Conservation (phyloP, 441 rosid genomes). For the Brassica hybrid region DNA sequence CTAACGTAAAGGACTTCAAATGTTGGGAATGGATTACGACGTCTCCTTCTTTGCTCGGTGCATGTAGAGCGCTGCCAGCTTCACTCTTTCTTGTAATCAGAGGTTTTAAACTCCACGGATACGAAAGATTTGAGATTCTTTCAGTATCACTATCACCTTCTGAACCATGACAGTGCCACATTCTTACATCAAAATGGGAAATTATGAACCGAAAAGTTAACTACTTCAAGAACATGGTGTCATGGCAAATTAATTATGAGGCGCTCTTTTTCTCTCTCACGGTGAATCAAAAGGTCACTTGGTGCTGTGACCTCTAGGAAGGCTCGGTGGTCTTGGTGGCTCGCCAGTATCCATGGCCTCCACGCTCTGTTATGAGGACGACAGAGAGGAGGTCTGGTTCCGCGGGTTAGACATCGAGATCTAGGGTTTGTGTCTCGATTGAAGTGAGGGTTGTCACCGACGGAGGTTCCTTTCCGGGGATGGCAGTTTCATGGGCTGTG, state of each 20-base stretch:
- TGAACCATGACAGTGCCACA: slow-evolving; percentile 22
- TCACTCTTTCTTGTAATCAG: slow-evolving; percentile 24
- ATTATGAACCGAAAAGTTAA: background rate
- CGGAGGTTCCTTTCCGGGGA: too few relatives aligned
- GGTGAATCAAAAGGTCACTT: too few relatives aligned
- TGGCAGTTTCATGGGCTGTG: too few relatives aligned
- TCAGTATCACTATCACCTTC: slow-evolving; percentile 18
- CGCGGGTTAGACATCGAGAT: too few relatives aligned
- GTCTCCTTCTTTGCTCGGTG: slow-evolving; percentile 39
- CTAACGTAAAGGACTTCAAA: slow-evolving; percentile 52
- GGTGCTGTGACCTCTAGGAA: too few relatives aligned
- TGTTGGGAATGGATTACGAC: slow-evolving; percentile 46
- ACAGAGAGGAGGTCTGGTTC: too few relatives aligned
- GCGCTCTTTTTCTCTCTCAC: too few relatives aligned
- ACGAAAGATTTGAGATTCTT: slow-evolving; percentile 31
- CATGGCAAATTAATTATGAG: background rate
- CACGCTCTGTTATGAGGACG: too few relatives aligned
- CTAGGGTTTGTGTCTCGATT: too few relatives aligned
- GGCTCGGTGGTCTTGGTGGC: too few relatives aligned
- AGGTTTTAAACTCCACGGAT: slow-evolving; percentile 43
- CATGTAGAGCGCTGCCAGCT: slow-evolving; percentile 17
- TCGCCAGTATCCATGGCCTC: too few relatives aligned
- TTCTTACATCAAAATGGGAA: slow-evolving; percentile 15
- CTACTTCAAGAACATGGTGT: background rate
- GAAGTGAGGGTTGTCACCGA: too few relatives aligned